phyloP scores from a whole-genome alignment of 2,329 filamentous ascomycete species.

The Fusarium graminum region DNA sequence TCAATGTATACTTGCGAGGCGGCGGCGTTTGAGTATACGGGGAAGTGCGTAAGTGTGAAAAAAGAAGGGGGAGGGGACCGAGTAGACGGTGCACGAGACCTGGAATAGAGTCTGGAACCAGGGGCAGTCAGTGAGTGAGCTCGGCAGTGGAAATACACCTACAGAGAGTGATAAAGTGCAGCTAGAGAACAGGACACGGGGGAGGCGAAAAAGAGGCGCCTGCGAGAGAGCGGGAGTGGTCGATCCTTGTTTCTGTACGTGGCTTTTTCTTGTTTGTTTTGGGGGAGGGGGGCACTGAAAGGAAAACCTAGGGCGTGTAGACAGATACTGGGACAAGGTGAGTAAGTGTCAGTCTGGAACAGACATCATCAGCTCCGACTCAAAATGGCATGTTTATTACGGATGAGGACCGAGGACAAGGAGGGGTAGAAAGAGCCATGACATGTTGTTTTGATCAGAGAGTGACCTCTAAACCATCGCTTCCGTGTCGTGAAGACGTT shows the following conservation, averaged over 20 bases:
- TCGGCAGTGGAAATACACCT: background rate
- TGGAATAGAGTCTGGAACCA: conserved; percentile 25
- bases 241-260: conserved; percentile 6
- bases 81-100: background rate
- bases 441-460: background rate
- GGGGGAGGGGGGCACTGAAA: background rate
- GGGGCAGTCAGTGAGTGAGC: conserved; percentile 10
- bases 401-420: background rate
- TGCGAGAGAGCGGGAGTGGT: conserved; percentile 16
- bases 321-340: conserved; percentile 9
- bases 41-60: conserved; percentile 24
- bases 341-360: background rate
- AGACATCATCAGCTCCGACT: conserved; percentile 8
- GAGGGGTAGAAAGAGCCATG: background rate
- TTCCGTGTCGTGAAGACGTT: background rate
- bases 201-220: conserved; percentile 15
- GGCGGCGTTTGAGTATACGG: conserved; percentile 35
- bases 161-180: conserved; percentile 2
- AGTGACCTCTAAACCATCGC: background rate
- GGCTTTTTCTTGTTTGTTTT: conserved; percentile 14
- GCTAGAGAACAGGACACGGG: background rate
- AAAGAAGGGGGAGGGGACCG: background rate
- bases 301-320: conserved; percentile 9
- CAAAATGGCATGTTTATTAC: conserved; percentile 1
- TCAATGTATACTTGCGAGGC: background rate